phyloP scores from a whole-genome alignment of 805 yeast species.

The Candida methanosorbosa region DNA sequence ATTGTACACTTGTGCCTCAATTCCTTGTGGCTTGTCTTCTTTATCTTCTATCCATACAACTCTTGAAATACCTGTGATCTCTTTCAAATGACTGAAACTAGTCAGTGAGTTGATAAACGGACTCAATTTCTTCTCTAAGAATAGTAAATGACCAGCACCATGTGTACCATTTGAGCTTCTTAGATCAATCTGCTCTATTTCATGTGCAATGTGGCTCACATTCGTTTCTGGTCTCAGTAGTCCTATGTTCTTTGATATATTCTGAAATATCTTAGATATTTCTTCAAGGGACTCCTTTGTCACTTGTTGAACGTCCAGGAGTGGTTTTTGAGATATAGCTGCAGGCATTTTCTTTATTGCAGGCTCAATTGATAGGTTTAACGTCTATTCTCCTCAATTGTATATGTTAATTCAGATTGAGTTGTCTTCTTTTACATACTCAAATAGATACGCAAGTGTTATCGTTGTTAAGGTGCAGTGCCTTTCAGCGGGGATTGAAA shows the following conservation, averaged over 20 bases:
- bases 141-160: conserved; percentile 9
- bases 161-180: no score
- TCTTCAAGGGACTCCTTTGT: conserved; percentile 7
- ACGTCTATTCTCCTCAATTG: no score
- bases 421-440: no score
- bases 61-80: conserved; percentile 14
- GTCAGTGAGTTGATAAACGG: conserved; percentile 18
- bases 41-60: conserved; percentile 22
- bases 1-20: conserved; percentile 5
- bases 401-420: no score
- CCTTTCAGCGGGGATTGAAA: no score
- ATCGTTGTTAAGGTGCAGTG: no score
- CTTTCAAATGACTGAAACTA: conserved; percentile 16
- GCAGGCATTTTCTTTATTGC: not conserved
- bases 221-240: no score
- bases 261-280: conserved; percentile 10
- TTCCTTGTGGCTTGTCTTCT: not conserved
- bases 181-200: no score
- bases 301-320: conserved; percentile 8
- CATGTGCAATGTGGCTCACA: no score
- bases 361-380: no score
- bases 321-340: not conserved
- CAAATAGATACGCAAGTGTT: no score
- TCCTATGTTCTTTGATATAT: no score
- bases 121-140: conserved; percentile 17